Evolutionary conservation across 495 filamentous ascomycete species (phyloP), one percentile per base, ranked within the genome.

Genomic region (Collariella sp.): DNA sequence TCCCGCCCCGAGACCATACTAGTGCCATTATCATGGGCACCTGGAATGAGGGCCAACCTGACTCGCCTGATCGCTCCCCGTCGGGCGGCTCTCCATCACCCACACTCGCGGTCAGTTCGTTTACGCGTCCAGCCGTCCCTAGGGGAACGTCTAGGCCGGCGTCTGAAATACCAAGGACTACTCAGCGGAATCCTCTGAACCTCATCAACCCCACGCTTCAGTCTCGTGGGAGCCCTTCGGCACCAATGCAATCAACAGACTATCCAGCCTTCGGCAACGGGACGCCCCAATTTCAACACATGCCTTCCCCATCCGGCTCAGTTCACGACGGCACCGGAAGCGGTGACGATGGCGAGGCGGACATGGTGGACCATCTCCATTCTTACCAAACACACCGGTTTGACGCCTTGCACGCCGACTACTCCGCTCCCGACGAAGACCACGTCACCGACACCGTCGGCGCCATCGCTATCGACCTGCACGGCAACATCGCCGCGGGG

Each of bases 371-470:
- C 22, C 24, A 47, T 34, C 46, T 49, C 29, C 22, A 43, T 9
- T 47, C 38, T 39, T 31, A 47, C 18, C 9, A 29, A 29, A 20
- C 35, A 9, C 26, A 26, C 26, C 52, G 33, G 18, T 44, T 45
- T 12, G 52, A 51, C n/a, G 20, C 38, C 20, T 26, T 36, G 12
- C 24, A 6, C 24, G 48, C 59, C 36, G 23, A 18, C 11, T 24
- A 26, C 35, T 9, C 6, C 22, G 36, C 64, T n/a, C 61, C 64
- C 1, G 50, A 63, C 0, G 45, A 46, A 16, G 79, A 83, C 63
- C 50, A 67, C 9, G 83, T 98, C 53, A 94, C 85, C 4, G 93
- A 98, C 70, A 98, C 93, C 3, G 88, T 98, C 34, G 93, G 93
- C 9, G 94, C 89, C 18, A 93, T 98, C 59, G 94, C 90, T 39